These are phyloP conservation scores for Chalciporus piperatus DNA, from an alignment of 768 basidiomycete species.

Conservation along the genomic window DNA sequence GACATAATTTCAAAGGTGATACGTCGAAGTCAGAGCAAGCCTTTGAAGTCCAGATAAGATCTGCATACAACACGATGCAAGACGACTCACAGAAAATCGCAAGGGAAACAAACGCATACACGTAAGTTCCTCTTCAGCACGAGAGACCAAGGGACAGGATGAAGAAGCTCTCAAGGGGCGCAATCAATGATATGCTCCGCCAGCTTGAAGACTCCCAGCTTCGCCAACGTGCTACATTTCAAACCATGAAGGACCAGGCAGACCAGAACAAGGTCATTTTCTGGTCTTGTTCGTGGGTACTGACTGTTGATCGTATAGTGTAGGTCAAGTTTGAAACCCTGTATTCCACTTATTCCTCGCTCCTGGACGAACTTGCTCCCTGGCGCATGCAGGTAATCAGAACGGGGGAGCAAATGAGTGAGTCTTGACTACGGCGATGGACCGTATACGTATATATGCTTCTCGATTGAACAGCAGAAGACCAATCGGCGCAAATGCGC, in stretches of 20 bases:
- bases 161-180: slow-evolving; percentile 16
- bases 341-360: slow-evolving; percentile 20
- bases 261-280: slow-evolving; percentile 16
- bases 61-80: slow-evolving; percentile 15
- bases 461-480: slow-evolving; percentile 26
- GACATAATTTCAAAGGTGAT: slow-evolving; percentile 1
- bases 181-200: slow-evolving; percentile 14
- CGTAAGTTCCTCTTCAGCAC: slow-evolving; percentile 18
- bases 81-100: slow-evolving; percentile 8
- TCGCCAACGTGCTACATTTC: slow-evolving; percentile 8
- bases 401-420: slow-evolving; percentile 34
- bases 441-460: slow-evolving; percentile 7
- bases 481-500: slow-evolving; percentile 30
- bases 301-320: slow-evolving; percentile 5
- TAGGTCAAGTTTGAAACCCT: slow-evolving; percentile 25
- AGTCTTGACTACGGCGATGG: slow-evolving; percentile 8
- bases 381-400: slow-evolving; percentile 30
- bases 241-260: slow-evolving; percentile 6
- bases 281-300: neutral
- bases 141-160: neutral
- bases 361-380: slow-evolving; percentile 34
- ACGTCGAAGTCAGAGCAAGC: slow-evolving; percentile 16
- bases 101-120: slow-evolving; percentile 27
- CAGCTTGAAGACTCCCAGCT: slow-evolving; percentile 23
- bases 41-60: slow-evolving; percentile 19